Evolutionary conservation across 2,329 filamentous ascomycete species (phyloP).

Genomic region (Pseudogymnoascus destructans): DNA sequence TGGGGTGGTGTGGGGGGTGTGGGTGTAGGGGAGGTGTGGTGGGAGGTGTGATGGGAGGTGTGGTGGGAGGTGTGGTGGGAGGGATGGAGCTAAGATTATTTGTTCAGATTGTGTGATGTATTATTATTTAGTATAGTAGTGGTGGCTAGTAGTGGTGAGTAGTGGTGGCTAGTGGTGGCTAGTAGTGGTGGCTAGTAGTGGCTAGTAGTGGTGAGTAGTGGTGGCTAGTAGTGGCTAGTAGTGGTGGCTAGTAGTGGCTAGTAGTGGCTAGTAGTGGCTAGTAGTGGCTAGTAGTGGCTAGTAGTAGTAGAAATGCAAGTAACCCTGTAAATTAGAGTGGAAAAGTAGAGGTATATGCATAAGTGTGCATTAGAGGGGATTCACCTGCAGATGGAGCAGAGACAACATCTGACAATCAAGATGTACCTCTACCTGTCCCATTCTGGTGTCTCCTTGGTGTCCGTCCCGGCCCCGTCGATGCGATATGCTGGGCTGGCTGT

Average conservation of each 20-base stretch:
- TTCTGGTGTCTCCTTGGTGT: background rate
- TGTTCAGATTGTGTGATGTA: background rate
- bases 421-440: background rate
- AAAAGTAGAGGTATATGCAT: background rate
- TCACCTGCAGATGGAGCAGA: background rate
- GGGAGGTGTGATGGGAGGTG: no score
- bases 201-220: background rate
- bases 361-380: background rate
- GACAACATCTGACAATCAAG: background rate
- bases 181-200: no score
- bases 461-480: background rate
- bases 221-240: background rate
- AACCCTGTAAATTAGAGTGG: background rate
- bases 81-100: slow-evolving; percentile 11
- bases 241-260: background rate
- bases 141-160: background rate
- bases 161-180: no score
- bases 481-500: background rate
- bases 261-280: background rate
- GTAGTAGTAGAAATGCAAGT: background rate
- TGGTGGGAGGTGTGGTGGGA: background rate
- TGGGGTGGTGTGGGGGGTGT: no score
- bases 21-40: background rate
- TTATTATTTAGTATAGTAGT: no score
- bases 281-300: no score